Evolutionary conservation across 2,329 filamentous ascomycete genomes (phyloP).

Genomic region (Sporothrix globosa): DNA sequence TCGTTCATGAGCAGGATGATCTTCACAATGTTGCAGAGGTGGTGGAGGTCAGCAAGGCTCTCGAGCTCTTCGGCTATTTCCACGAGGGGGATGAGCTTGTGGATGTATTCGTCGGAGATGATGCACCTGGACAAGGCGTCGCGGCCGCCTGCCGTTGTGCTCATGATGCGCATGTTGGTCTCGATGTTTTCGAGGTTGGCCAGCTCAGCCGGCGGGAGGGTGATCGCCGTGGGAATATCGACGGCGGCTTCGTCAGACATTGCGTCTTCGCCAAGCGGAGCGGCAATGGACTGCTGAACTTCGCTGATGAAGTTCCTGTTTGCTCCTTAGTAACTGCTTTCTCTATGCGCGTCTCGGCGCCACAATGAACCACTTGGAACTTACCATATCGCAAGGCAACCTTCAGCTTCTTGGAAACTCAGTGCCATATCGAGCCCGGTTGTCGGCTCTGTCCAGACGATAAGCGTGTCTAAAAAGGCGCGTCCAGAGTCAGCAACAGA

Average conservation of each 20-base stretch:
- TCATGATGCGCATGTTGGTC: constrained; percentile 77
- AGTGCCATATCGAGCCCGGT: constrained; percentile 95
- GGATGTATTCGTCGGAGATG: constrained; percentile 81
- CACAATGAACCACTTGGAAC: constrained; percentile 33
- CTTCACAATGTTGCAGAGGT: constrained; percentile 98
- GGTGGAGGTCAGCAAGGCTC: constrained; percentile 81
- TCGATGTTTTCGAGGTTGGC: constrained; percentile 84
- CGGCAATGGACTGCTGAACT: constrained; percentile 71
- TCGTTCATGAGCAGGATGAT: constrained; percentile 93
- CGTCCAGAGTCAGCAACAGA: constrained; percentile 34
- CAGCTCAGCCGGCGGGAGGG: constrained; percentile 78
- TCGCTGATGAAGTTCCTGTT: constrained; percentile 86
- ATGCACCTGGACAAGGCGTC: constrained; percentile 88
- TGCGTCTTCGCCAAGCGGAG: constrained; percentile 68
- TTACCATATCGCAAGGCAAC: constrained; percentile 89
- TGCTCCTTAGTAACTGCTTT: constrained; percentile 1
- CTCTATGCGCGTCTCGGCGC: background rate
- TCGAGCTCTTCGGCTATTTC: constrained; percentile 90
- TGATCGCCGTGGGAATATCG: constrained; percentile 70
- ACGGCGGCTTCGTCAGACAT: constrained; percentile 83
- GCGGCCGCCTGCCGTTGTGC: constrained; percentile 71
- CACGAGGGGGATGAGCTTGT: constrained; percentile 82
- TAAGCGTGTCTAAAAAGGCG: constrained; percentile 77
- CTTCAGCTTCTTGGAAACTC: constrained; percentile 96
- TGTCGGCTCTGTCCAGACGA: constrained; percentile 89